Evolutionary conservation across 2,329 filamentous ascomycete species (phyloP), one percentile per base, ranked within the genome.

Genomic region (Fusarium sp.): DNA sequence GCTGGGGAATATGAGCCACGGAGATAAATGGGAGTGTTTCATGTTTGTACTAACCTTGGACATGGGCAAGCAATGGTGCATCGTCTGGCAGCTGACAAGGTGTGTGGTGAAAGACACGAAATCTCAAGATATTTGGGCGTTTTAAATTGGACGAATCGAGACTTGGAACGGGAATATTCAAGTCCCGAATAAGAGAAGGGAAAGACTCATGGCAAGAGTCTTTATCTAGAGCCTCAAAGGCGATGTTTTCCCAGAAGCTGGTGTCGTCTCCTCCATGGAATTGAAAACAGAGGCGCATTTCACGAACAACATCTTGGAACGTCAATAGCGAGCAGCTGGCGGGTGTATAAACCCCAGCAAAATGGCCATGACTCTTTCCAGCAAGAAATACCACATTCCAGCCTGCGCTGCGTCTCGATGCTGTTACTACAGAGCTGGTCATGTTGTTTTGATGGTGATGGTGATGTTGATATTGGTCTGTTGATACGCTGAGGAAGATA

Each of bases 261-360:
- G 19, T 15, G 7, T 35, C 36, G 7, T 39, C 5, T 28, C n/a
- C 8, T 19, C 19, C 12, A 28, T 28, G 44, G 9, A 58, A 36
- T 25, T 58, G 41, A 25, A 63, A 63, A 39, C 55, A 53, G 26
- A 59, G 55, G 31, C 55, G 39, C 24, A 63, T 26, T 39, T 63
- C 52, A 29, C 50, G 24, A n/a, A 53, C 22, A 40, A 56, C 42
- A 19, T 59, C 24, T 39, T 39, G 47, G 41, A 56, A 59, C 6
- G 60, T 56, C 24, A 62, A 10, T 15, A 45, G 44, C 9, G 22
- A 25, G 41, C 35, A 47, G 25, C 32, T 41, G 15, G 29, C n/a
- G 15, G 35, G 28, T 13, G 36, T 15, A 38, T 38, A 56, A 11
- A 50, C 7, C 7, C 53, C 53, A 24, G 29, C 45, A 13, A 56